Evolutionary conservation across 495 filamentous ascomycete species (phyloP), one percentile per base, ranked within the genome.

Genomic region (Cercophora sp.): DNA sequence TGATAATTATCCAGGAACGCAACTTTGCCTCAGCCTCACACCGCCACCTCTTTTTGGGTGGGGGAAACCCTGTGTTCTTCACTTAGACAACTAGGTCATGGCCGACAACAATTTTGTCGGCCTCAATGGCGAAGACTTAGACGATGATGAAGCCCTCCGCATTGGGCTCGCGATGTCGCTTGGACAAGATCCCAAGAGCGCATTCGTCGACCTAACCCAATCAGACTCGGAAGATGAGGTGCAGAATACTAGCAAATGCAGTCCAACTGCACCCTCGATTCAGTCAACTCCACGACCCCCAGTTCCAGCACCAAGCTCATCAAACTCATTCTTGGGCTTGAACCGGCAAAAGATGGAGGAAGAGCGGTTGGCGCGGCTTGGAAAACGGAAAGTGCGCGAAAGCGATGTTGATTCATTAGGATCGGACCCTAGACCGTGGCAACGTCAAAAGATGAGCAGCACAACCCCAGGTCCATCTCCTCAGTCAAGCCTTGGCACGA

Each of bases 331-430:
- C n/a, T n/a, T n/a, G n/a, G n/a, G 81, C 0, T 65, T 91, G 0
- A 78, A 95, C 66, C 79, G 91, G 8, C 87, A 86, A 64, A 75
- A 84, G 53, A 93, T 96, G 89, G 92, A 97, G 57, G 72, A 84
- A 60, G 92, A 94, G 59, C 80, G 92, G 18, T 76, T 96, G 8
- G 85, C 84, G 15, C 78, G 91, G 31, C 52, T 79, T 4, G 67
- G 71, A 16, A 86, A 87, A 57, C 73, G 84, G 52, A 83, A 86
- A 64, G 69, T 77, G n/a, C 49, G 65, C 19, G 60, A 67, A 23
- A 41, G 53, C 0, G 57, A 60, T 13, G 55, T 48, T 2, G 26
- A 34, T 1, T 15, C 11, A 0, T 45, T 52, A 36, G 42, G 23
- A 19, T 45, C 25, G 8, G n/a, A 27, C 9, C 8, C 35, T 4